Base-by-base conservation (phyloP, 768 basidiomycete genomes). In the Ephemerocybe angulata region DNA sequence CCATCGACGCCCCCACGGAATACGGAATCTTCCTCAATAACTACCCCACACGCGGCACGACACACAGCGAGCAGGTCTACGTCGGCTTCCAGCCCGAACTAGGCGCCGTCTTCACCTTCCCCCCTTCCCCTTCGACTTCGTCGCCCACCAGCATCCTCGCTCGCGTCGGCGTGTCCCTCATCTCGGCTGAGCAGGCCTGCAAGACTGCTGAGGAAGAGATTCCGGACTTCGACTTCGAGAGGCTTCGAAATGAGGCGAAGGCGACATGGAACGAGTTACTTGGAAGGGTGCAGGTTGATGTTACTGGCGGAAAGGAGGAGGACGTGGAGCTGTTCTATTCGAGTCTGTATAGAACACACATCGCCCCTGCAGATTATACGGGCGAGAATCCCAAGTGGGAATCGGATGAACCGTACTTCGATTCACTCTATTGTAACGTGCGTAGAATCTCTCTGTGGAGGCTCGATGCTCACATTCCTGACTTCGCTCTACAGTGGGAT, bases 381-480 rank as follows among this genome's bases (percentile, higher is more conserved):
- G 83, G 80, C 22, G 85, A 87, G 65, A 85, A 85, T 56, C 81
- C 83, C 0, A 75, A 73, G 46, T 86, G 84, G 84, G 75, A 77
- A 47, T 86, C 84, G 0, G 75, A 74, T 0, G 84, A 85, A 58
- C 84, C 85, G 1, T 87, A 87, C 57, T 86, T 75, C 53, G 84
- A 87, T 63, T 84, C 84, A 0, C 75, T 85, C 49, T 86, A 87
- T 57, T 87, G 85, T 68, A 86, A 86, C 54, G 84, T 83, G 56
- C n/a, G 78, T 60, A 10, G 10, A 21, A 29, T 35, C 12, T 47
- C 30, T 24, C 10, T n/a, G n/a, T n/a, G n/a, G n/a, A n/a, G n/a
- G n/a, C 4, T 40, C 31, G n/a, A 27, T 2, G 5, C 13, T n/a
- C 15, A 44, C 11, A 25, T 37, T 53, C 3, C 27, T 30, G 46